Evolutionary conservation across 108 stramenopile genomes (phyloP).

Genomic region (Conticribra guillardii): DNA sequence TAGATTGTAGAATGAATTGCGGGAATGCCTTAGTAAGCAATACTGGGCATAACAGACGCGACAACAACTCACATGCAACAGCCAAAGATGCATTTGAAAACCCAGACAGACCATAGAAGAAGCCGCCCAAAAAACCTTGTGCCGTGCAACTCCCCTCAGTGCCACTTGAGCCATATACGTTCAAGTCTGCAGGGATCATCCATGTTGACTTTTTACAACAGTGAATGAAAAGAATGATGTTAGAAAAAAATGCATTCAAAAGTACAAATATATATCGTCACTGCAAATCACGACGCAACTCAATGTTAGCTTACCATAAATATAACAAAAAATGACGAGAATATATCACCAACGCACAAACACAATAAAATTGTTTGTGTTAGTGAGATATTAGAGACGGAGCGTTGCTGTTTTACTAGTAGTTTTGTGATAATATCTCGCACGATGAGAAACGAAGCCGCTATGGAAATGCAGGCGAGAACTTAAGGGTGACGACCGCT

Average conservation of each 20-base stretch:
- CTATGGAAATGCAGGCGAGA: slow-evolving; percentile 10
- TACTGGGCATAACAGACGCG: not conserved
- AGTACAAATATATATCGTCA: too few species aligned
- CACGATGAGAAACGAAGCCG: slow-evolving; percentile 9
- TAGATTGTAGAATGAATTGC: not conserved
- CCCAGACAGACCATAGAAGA: slow-evolving; percentile 20
- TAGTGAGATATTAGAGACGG: slow-evolving; percentile 5
- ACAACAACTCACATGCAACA: slow-evolving; percentile 10
- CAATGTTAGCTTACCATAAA: slow-evolving; percentile 13
- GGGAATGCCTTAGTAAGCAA: too few species aligned
- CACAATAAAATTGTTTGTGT: slow-evolving; percentile 14
- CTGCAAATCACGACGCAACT: too few species aligned
- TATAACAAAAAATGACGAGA: slow-evolving; percentile 29
- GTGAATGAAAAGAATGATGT: not conserved
- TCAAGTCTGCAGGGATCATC: not conserved
- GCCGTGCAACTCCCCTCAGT: slow-evolving; percentile 15
- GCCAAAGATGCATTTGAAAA: slow-evolving; percentile 28
- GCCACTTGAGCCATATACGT: slow-evolving; percentile 9
- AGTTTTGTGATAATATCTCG: slow-evolving; percentile 11
- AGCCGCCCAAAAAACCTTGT: slow-evolving; percentile 13
- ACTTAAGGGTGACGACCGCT: not conserved
- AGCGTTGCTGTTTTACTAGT: not conserved
- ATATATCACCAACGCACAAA: slow-evolving; percentile 14
- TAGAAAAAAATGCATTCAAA: not conserved
- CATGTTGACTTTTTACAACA: not conserved